Conservation (phyloP, 2,329 filamentous ascomycete species). For the Ceratocystis smalleyi region DNA sequence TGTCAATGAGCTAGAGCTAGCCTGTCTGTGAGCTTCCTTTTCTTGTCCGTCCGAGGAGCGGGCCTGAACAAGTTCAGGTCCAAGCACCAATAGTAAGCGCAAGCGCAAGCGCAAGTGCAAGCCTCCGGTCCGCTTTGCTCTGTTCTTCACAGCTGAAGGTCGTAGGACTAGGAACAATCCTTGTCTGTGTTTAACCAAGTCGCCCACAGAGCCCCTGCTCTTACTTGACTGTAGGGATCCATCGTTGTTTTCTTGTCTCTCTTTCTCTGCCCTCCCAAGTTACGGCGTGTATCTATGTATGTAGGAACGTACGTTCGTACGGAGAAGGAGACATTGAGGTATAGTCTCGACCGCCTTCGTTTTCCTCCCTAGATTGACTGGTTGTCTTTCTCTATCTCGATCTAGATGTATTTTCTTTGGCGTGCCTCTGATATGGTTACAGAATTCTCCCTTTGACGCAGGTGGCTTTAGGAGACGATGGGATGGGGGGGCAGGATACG, state of each 20-base stretch:
- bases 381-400: not conserved
- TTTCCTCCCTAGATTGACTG: not conserved
- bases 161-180: not conserved
- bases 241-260: not conserved
- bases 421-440: not conserved
- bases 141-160: not conserved
- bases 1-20: conserved; percentile 4
- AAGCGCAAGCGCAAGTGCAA: not conserved
- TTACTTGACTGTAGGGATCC: too few relatives aligned
- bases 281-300: not conserved
- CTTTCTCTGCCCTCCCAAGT: not conserved
- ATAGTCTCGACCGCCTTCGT: not conserved
- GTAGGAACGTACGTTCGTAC: not conserved
- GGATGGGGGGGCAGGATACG: too few relatives aligned
- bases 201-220: not conserved
- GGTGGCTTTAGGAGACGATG: too few relatives aligned
- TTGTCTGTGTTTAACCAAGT: not conserved
- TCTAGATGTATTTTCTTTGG: not conserved
- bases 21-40: conserved; percentile 7
- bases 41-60: not conserved
- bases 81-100: not conserved
- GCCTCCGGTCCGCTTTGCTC: not conserved
- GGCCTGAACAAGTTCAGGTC: not conserved
- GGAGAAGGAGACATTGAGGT: not conserved
- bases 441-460: not conserved